Evolutionary conservation across 2,329 filamentous ascomycete species (phyloP).

Genomic region (Colletotrichum sp.): DNA sequence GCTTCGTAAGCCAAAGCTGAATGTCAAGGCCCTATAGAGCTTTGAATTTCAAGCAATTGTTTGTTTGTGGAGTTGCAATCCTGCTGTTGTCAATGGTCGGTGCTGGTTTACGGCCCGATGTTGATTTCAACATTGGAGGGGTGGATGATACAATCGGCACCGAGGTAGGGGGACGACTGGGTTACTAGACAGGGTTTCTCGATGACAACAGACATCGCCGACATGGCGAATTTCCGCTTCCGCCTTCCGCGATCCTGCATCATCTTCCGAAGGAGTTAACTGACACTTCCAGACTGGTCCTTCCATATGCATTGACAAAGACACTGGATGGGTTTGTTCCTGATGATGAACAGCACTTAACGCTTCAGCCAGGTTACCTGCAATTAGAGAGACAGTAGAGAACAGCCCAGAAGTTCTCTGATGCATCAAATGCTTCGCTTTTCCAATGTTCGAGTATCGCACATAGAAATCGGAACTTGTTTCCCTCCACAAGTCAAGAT

Average conservation of each 20-base stretch:
- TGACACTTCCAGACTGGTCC: no score
- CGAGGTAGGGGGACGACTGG: neutral
- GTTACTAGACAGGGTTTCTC: neutral
- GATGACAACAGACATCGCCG: slow-evolving; percentile 5
- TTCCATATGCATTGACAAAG: no score
- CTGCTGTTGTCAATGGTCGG: neutral
- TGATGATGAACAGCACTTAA: no score
- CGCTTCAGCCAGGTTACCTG: no score
- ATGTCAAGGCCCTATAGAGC: neutral
- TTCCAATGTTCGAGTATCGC: no score
- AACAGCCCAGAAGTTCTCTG: no score
- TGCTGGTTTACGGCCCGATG: neutral
- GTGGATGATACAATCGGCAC: neutral
- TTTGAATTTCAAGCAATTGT: no score
- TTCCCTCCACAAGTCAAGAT: no score
- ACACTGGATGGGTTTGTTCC: no score
- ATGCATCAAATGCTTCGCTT: no score
- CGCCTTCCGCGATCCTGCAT: neutral
- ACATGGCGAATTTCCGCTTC: slow-evolving; percentile 1
- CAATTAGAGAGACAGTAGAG: no score
- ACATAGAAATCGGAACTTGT: no score
- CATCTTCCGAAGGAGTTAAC: neutral
- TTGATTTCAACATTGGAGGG: slow-evolving; percentile 10
- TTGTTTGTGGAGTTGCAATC: neutral
- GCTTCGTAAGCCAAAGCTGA: neutral